Evolutionary conservation across 1,284 basidiomycete genomes (phyloP).

Genomic region (Trichosporon ovoides): DNA sequence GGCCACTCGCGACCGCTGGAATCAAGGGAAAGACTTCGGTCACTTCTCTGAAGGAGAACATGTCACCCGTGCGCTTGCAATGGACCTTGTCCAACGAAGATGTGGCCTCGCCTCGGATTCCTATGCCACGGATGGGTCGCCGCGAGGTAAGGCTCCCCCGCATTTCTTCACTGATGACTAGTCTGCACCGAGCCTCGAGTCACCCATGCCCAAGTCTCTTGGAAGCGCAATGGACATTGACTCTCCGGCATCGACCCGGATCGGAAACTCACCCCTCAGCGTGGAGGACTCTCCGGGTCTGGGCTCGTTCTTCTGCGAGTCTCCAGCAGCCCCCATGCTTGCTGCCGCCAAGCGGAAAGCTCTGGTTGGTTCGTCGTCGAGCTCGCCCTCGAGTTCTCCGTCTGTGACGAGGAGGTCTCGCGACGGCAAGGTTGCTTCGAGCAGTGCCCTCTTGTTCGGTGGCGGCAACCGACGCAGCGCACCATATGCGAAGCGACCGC

Average conservation of each 20-base stretch:
- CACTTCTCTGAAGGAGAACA: not conserved
- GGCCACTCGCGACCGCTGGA: slow-evolving; percentile 7
- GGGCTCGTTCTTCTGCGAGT: slow-evolving; percentile 45
- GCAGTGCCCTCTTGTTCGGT: slow-evolving; percentile 36
- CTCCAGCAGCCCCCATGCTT: slow-evolving; percentile 32
- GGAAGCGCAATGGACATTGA: slow-evolving; percentile 38
- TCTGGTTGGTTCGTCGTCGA: slow-evolving; percentile 35
- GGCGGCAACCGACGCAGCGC: slow-evolving; percentile 26
- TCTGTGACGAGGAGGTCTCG: slow-evolving; percentile 37
- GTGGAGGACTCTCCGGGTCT: slow-evolving; percentile 36
- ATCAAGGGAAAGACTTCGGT: slow-evolving; percentile 7
- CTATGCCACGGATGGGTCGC: slow-evolving; percentile 28
- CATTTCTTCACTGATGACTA: not conserved
- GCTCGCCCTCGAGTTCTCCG: slow-evolving; percentile 42
- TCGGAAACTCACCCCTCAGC: slow-evolving; percentile 22
- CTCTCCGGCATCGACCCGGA: slow-evolving; percentile 26
- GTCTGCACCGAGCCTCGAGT: slow-evolving; percentile 18
- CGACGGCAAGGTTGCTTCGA: slow-evolving; percentile 36
- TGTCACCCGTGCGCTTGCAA: slow-evolving; percentile 32
- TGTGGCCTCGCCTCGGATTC: slow-evolving; percentile 23
- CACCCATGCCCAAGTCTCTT: slow-evolving; percentile 4
- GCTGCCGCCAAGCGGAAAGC: slow-evolving; percentile 27
- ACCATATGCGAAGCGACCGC: slow-evolving; percentile 29
- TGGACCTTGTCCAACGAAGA: slow-evolving; percentile 40
- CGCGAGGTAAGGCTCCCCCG: slow-evolving; percentile 27